These are phyloP conservation scores for Sporothrix sp. DNA, from an alignment of 2,329 filamentous ascomycete genomes.

Conservation along the genomic window DNA sequence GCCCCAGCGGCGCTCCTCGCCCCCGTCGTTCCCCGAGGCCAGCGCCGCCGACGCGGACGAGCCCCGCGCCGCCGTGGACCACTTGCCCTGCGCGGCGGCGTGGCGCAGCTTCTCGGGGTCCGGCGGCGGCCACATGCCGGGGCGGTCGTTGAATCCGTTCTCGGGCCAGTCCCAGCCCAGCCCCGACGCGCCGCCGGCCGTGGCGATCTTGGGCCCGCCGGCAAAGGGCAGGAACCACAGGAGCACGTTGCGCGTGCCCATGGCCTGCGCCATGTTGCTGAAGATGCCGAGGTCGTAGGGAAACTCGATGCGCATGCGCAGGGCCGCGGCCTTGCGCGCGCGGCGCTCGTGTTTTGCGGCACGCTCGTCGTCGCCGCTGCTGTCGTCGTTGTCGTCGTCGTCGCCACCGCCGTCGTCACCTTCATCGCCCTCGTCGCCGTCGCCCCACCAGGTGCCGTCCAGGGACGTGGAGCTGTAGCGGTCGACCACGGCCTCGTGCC, in stretches of 20 bases:
- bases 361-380: slow-evolving; percentile 27
- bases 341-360: slow-evolving; percentile 31
- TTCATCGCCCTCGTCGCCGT: slow-evolving; percentile 17
- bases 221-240: slow-evolving; percentile 63
- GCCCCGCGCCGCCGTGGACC: neutral
- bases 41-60: neutral
- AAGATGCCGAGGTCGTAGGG: slow-evolving; percentile 74
- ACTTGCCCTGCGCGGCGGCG: slow-evolving; percentile 20
- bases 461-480: slow-evolving; percentile 31
- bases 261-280: slow-evolving; percentile 62
- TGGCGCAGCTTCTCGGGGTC: slow-evolving; percentile 52
- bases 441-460: slow-evolving; percentile 33
- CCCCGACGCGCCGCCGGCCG: slow-evolving; percentile 24
- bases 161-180: slow-evolving; percentile 56
- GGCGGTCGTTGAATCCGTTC: slow-evolving; percentile 63
- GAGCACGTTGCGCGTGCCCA: slow-evolving; percentile 58
- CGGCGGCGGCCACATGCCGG: slow-evolving; percentile 52
- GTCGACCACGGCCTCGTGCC: slow-evolving; percentile 48
- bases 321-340: neutral
- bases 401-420: slow-evolving; percentile 16
- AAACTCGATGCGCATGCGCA: slow-evolving; percentile 60
- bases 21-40: neutral
- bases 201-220: slow-evolving; percentile 34
- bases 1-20: slow-evolving; percentile 21
- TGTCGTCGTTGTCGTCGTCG: slow-evolving; percentile 24